Evolutionary conservation across 768 basidiomycete species (phyloP).

Genomic region (Nidula microcarpa): DNA sequence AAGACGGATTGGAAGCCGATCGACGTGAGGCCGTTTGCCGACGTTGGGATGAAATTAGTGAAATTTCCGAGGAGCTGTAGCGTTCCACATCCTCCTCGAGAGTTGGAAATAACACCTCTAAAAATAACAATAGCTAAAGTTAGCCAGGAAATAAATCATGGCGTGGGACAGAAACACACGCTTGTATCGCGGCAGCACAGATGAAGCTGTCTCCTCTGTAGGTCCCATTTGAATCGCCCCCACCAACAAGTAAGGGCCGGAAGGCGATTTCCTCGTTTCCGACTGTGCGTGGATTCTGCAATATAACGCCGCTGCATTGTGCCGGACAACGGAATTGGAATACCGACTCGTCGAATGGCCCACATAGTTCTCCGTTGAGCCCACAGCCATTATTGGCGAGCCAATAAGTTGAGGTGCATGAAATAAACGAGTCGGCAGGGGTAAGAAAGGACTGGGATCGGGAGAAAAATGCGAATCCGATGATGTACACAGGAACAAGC

Average conservation of each 20-base stretch:
- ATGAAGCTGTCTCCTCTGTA: conserved; percentile 86
- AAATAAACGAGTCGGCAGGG: conserved; percentile 58
- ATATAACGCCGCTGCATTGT: conserved; percentile 55
- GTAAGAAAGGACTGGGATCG: conserved; percentile 72
- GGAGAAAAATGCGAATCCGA: conserved; percentile 69
- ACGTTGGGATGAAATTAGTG: conserved; percentile 59
- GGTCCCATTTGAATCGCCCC: conserved; percentile 66
- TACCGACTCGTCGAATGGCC: conserved; percentile 55
- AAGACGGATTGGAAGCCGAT: conserved; percentile 74
- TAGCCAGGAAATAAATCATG: conserved; percentile 1
- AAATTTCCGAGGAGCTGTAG: conserved; percentile 70
- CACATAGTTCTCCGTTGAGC: conserved; percentile 61
- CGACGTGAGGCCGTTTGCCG: conserved; percentile 61
- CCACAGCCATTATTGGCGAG: conserved; percentile 67
- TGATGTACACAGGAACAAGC: conserved; percentile 60
- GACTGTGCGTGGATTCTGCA: conserved; percentile 73
- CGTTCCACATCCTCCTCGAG: conserved; percentile 74
- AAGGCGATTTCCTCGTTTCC: conserved; percentile 64
- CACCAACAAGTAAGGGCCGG: conserved; percentile 80
- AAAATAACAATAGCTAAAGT: neutral
- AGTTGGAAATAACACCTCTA: conserved; percentile 64
- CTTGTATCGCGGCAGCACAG: conserved; percentile 80
- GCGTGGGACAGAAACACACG: conserved; percentile 39
- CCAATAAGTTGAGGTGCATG: conserved; percentile 74
- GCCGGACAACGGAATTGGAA: conserved; percentile 84